Evolutionary conservation across 345 rosid genomes (phyloP), one percentile per base, ranked within the genome.

Genomic region (Viola odorata): DNA sequence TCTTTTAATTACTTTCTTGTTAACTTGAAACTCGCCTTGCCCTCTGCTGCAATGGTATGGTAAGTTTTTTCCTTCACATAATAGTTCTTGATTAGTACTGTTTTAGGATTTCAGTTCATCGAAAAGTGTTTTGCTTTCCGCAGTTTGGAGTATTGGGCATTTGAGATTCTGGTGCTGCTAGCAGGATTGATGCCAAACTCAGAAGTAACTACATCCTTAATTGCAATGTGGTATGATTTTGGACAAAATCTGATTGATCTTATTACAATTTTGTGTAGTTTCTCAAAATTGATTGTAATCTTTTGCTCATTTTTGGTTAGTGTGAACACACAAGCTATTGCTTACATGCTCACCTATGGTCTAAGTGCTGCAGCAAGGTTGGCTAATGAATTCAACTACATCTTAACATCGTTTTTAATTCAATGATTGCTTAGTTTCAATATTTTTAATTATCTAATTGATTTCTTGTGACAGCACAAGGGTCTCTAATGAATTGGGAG

Each of bases 321-420:
- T n/a, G 91, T 82, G 48, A 84, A 81, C 59, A 85, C 88, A 1
- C 89, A 85, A 72, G 5, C 80, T 0, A 62, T 87, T 45, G 77
- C 91, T 55, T 89, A 69, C 78, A 82, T 85, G 89, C 68, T 85
- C 48, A 76, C 81, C 8, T 84, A 79, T 8, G 96, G 98, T 10
- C 83, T 92, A 4, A 80, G 91, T 69, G 91, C 96, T 45, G 90
- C 90, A 36, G 90, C 87, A 59, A 88, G 98, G 98, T 91, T 50
- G 57, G 86, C 45, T 48, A 15, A 8, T 11, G 53, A 8, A n/a
- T 40, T 32, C 3, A 6, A n/a, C 32, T 23, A 23, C 11, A 15
- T 8, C 7, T 7, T 56, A n/a, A 42, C 1, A 42, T 42, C 3
- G 13, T 41, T 12, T 40, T 56, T 8, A 0, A 6, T 8, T 41